Conservation (phyloP, 805 yeast species). For the Suhomyces vadensis region DNA sequence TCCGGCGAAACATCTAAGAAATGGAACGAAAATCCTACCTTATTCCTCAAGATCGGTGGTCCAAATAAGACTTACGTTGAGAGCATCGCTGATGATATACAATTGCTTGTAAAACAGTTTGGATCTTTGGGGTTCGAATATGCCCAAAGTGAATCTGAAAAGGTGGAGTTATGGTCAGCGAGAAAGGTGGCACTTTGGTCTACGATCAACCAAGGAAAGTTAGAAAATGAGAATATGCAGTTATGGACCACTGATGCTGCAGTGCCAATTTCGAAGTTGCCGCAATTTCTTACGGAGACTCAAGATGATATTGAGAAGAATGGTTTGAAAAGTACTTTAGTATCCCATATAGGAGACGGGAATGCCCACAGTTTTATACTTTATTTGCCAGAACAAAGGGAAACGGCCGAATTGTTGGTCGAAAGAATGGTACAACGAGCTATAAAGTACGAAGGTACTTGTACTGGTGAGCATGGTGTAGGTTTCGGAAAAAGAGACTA, state of each 20-base stretch:
- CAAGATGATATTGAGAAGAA: conserved; percentile 56
- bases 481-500: conserved; percentile 24
- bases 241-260: conserved; percentile 82
- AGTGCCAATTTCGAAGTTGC: conserved; percentile 72
- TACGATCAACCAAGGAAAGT: conserved; percentile 36
- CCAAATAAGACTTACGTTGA: conserved; percentile 23
- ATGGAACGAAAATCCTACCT: conserved; percentile 62
- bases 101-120: conserved; percentile 21
- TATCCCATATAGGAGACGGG: conserved; percentile 86
- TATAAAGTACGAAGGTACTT: conserved; percentile 21
- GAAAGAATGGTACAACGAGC: conserved; percentile 25
- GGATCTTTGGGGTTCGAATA: conserved; percentile 15
- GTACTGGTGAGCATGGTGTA: conserved; percentile 27
- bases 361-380: conserved; percentile 71
- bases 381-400: conserved; percentile 34
- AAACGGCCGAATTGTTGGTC: conserved; percentile 18
- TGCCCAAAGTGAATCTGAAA: conserved; percentile 18
- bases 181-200: conserved; percentile 35
- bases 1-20: conserved; percentile 52
- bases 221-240: conserved; percentile 42
- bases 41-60: conserved; percentile 60
- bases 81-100: conserved; percentile 43
- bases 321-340: conserved; percentile 56
- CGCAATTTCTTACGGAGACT: conserved; percentile 60
- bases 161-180: conserved; percentile 25